These are phyloP conservation scores for Tilletia setariae DNA, from an alignment of 1,284 basidiomycete genomes.

Conservation along the genomic window DNA sequence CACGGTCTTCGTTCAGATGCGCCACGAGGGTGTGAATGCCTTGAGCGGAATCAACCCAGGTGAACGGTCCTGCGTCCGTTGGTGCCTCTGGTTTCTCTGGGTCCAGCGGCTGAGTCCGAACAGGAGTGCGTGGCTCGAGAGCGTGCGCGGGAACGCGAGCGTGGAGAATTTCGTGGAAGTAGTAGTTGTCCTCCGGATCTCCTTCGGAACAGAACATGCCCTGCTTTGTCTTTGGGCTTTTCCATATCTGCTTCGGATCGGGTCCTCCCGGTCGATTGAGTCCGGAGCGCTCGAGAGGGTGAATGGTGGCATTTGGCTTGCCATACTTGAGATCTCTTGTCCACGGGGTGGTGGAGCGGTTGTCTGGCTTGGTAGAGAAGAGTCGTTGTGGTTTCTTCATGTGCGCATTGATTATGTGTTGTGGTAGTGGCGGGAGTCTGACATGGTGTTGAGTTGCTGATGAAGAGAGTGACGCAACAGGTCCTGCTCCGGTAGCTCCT, in stretches of 20 bases:
- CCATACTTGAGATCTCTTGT: conserved; percentile 35
- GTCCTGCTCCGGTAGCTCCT: neutral
- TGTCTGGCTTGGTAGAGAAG: conserved; percentile 48
- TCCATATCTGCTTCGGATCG: neutral
- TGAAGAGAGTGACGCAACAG: neutral
- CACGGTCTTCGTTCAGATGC: conserved; percentile 56
- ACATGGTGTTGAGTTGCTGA: conserved; percentile 4
- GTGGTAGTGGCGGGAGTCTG: conserved; percentile 33
- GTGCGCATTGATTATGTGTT: conserved; percentile 40
- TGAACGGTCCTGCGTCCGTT: conserved; percentile 70
- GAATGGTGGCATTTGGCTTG: conserved; percentile 42
- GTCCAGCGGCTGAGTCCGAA: conserved; percentile 68
- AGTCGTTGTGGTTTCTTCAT: conserved; percentile 44
- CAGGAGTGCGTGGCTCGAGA: conserved; percentile 20
- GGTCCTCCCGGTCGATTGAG: conserved; percentile 11
- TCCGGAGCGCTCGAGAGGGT: neutral
- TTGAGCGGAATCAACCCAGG: conserved; percentile 67
- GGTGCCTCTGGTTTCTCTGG: conserved; percentile 57
- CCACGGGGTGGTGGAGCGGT: conserved; percentile 36
- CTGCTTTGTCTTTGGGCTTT: conserved; percentile 18
- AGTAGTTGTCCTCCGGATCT: conserved; percentile 46
- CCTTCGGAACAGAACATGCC: conserved; percentile 52
- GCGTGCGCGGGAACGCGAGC: conserved; percentile 26
- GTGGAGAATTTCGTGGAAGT: conserved; percentile 46
- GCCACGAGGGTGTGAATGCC: conserved; percentile 67